Percentiles rank a stretch among this genome's conserved stretches.
Conservation (phyloP, 345 rosid genomes). For the Kandelia obovata region DNA sequence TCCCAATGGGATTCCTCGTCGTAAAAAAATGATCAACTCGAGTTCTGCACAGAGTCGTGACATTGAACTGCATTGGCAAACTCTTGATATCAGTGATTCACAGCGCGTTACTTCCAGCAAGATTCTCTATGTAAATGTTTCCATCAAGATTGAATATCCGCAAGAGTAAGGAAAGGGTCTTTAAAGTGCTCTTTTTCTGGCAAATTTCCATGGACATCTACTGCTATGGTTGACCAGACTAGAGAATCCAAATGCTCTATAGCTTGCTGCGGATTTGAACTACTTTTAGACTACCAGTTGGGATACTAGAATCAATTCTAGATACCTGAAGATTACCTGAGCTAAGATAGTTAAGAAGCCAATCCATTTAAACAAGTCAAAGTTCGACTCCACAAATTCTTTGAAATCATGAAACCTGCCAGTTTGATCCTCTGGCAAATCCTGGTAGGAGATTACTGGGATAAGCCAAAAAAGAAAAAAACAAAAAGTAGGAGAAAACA, state of each 20-base stretch:
- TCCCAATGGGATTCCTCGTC: no score
- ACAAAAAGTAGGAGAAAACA: neutral
- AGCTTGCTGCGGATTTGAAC: no score
- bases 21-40: no score
- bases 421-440: slow-evolving; percentile 58
- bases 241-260: neutral
- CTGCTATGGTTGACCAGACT: neutral
- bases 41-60: no score
- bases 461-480: neutral
- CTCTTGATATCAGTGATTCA: no score
- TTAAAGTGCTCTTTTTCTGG: no score
- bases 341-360: slow-evolving; percentile 31
- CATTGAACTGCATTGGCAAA: no score
- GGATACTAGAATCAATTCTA: neutral
- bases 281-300: no score
- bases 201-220: neutral
- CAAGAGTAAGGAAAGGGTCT: no score
- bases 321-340: slow-evolving; percentile 31
- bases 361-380: slow-evolving; percentile 43
- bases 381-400: slow-evolving; percentile 45
- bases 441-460: slow-evolving; percentile 23
- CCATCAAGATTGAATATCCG: no score
- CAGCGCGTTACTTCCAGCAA: no score
- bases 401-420: slow-evolving; percentile 48
- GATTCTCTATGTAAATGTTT: no score